Evolutionary conservation across 495 filamentous ascomycete species (phyloP), one percentile per base, ranked within the genome.

Genomic region (Penicillium pancosmium): DNA sequence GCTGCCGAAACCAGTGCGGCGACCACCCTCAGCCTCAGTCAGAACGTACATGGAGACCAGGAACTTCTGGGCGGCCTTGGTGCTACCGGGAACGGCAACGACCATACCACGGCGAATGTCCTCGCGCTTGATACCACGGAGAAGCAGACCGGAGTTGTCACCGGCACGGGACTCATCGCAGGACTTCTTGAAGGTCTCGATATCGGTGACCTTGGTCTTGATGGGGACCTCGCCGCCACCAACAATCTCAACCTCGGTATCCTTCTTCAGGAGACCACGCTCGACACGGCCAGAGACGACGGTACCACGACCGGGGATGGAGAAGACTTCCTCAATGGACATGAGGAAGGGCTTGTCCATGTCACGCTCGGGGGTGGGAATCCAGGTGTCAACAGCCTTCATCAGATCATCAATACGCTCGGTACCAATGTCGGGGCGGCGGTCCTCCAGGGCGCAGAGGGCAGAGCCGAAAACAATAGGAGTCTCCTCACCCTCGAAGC

Each of bases 161-260:
- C 94, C 94, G 54, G 94, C 94, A 59, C 88, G 84, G 59, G 91
- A 91, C 77, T 96, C 91, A 52, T 94, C 91, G 76, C 93, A 96
- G 49, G 90, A 91, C 83, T 98, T 98, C 84, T 98, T 95, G 84
- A 98, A 98, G 58, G 92, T 98, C 82, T 98, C 94, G 71, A 98
- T 97, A 69, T 98, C 94, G 68, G 94, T 98, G 57, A 98, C 93
- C 82, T 97, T 98, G 71, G 95, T 97, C 85, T 94, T 96, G 80
- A 96, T 90, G 60, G 91, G 79, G 41, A 73, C 74, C 63, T 84
- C 83, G 38, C 59, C 61, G 76, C 91, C 94, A 68, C 94, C 94
- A 64, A 98, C 80, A 60, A 98, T 84, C 80, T 98, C 94, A 55
- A 98, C 88, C 68, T 98, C 94, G 50, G 82, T 77, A 75, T 97